A percentile compares a stretch with the other conserved stretches of the same genome.
phyloP scores from a whole-genome alignment of 306 rosid genomes.

The Trifolium pratense region DNA sequence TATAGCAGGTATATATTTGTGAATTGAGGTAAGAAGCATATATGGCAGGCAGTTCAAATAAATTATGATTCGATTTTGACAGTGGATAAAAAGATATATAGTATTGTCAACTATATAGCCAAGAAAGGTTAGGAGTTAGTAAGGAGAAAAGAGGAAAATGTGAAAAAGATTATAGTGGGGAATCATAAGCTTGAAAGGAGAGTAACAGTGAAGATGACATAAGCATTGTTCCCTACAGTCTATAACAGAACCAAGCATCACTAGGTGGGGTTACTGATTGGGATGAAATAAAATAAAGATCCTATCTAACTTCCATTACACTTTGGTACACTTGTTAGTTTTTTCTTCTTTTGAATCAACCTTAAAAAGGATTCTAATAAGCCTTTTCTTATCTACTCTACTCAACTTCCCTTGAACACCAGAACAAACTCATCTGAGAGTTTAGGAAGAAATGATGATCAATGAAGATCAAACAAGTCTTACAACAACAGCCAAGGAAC shows the following conservation, averaged over 20 bases:
- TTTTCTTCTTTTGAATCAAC: conserved; percentile 41
- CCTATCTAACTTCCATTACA: conserved; percentile 51
- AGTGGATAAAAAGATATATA: conserved; percentile 38
- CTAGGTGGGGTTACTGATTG: conserved; percentile 60
- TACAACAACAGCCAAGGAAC: conserved; percentile 41
- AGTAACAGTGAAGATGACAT: conserved; percentile 71
- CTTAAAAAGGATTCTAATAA: conserved; percentile 49
- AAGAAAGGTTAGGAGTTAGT: conserved; percentile 48
- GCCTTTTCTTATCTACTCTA: conserved; percentile 36
- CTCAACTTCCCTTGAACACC: conserved; percentile 40
- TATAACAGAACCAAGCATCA: conserved; percentile 62
- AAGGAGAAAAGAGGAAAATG: conserved; percentile 48
- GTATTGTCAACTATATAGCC: conserved; percentile 57
- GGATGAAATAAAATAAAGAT: conserved; percentile 44
- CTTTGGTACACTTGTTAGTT: conserved; percentile 38
- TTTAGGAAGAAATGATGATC: conserved; percentile 45
- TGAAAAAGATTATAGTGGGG: conserved; percentile 69
- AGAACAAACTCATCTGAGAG: conserved; percentile 4
- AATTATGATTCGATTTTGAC: conserved; percentile 59
- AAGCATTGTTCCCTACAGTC: conserved; percentile 58
- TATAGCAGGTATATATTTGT: conserved; percentile 38
- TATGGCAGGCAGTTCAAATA: conserved; percentile 62
- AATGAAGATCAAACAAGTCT: conserved; percentile 46
- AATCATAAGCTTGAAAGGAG: conserved; percentile 67
- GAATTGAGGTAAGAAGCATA: conserved; percentile 50